These are phyloP conservation scores for Plantago coronopus DNA, from an alignment of 305 asterid genomes.

Conservation along the genomic window DNA sequence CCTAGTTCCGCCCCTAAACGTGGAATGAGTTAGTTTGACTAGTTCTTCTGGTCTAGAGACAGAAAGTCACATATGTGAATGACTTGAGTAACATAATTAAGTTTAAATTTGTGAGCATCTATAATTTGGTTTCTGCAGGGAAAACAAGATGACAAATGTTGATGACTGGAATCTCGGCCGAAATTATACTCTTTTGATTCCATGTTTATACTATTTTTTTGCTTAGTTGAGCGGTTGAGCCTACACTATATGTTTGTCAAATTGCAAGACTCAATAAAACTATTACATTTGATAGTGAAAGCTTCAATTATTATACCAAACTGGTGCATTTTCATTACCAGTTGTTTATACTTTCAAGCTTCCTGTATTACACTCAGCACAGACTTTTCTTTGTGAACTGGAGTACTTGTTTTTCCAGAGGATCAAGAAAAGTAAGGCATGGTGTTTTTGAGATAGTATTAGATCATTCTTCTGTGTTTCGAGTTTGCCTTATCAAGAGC, in stretches of 20 bases:
- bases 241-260: conserved; percentile 34
- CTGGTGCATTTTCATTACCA: background rate
- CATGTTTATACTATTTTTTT: conserved; percentile 24
- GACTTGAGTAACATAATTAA: background rate
- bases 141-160: conserved; percentile 36
- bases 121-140: conserved; percentile 20
- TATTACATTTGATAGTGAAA: conserved; percentile 36
- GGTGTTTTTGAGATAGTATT: background rate
- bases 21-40: background rate
- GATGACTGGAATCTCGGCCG: conserved; percentile 39
- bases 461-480: conserved; percentile 6
- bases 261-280: conserved; percentile 25
- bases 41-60: background rate
- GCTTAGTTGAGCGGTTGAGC: conserved; percentile 29
- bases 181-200: conserved; percentile 31
- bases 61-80: background rate
- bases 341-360: conserved; percentile 19
- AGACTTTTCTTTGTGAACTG: background rate
- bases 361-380: conserved; percentile 11
- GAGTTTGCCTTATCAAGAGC: conserved; percentile 7
- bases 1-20: too few relatives aligned
- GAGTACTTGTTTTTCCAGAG: background rate
- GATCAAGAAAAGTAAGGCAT: background rate
- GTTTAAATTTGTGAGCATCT: too few relatives aligned
- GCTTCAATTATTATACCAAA: conserved; percentile 23